A percentile compares a stretch with the other conserved stretches of the same genome.
Evolutionary conservation across 805 yeast species (phyloP).

Genomic region (Hanseniaspora mollemarum): DNA sequence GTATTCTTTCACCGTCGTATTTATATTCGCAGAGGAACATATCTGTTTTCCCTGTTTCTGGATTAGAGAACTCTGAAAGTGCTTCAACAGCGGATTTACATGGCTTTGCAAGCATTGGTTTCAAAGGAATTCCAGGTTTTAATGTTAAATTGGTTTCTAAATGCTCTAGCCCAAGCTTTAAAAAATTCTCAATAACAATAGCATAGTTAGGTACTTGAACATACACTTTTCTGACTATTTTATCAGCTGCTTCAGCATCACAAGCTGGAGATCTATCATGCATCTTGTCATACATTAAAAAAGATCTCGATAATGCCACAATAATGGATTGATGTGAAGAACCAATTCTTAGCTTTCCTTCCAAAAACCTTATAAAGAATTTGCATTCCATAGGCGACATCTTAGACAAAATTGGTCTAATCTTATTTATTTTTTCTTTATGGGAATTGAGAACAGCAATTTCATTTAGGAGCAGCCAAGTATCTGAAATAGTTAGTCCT

Average conservation of each 20-base stretch:
- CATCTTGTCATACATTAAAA: slow-evolving; percentile 48
- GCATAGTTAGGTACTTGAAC: slow-evolving; percentile 88
- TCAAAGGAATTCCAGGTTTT: slow-evolving; percentile 86
- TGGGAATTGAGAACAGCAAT: slow-evolving; percentile 91
- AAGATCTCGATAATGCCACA: slow-evolving; percentile 72
- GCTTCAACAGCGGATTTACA: slow-evolving; percentile 90
- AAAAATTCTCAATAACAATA: slow-evolving; percentile 52
- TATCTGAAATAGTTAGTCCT: slow-evolving; percentile 59
- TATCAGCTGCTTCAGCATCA: slow-evolving; percentile 59
- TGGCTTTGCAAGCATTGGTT: slow-evolving; percentile 97
- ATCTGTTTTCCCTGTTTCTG: slow-evolving; percentile 21
- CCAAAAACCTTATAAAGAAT: slow-evolving; percentile 76
- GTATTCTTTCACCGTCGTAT: slow-evolving; percentile 97
- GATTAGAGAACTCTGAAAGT: slow-evolving; percentile 73
- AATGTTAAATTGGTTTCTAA: slow-evolving; percentile 58
- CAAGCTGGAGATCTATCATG: slow-evolving; percentile 6
- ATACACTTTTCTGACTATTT: slow-evolving; percentile 69
- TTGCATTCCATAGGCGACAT: slow-evolving; percentile 83
- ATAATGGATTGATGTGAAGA: slow-evolving; percentile 88
- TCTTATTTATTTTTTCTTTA: slow-evolving; percentile 59
- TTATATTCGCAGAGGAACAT: slow-evolving; percentile 92
- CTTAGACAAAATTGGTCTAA: slow-evolving; percentile 73
- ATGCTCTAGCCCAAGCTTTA: slow-evolving; percentile 55
- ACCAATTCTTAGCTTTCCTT: slow-evolving; percentile 86
- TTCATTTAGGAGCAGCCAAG: slow-evolving; percentile 58